These are phyloP conservation scores for Allium cepa DNA, from an alignment of 106 monocot genomes.

Conservation along the genomic window DNA sequence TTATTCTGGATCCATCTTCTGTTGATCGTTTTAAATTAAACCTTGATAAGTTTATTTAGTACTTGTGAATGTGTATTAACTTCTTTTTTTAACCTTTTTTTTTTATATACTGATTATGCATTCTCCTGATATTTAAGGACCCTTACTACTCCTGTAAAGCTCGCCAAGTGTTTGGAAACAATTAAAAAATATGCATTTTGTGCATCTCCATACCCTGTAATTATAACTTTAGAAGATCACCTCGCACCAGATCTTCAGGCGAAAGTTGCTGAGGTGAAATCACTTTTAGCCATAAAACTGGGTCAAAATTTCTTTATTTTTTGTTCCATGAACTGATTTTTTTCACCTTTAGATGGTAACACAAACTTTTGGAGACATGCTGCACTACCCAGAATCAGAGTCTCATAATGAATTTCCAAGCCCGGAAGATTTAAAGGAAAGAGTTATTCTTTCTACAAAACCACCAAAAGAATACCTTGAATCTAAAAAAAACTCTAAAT, in stretches of 20 bases:
- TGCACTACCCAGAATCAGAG: constrained; percentile 25
- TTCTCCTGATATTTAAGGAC: constrained; percentile 33
- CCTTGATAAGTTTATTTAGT: too few species aligned
- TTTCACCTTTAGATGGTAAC: constrained; percentile 44
- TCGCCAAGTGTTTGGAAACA: constrained; percentile 58
- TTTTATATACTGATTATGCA: not conserved
- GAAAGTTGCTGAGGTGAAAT: constrained; percentile 66
- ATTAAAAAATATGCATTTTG: constrained; percentile 60
- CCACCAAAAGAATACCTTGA: constrained; percentile 57
- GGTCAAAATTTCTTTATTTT: not conserved
- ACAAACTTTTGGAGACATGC: constrained; percentile 48
- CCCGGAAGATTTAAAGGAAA: constrained; percentile 36
- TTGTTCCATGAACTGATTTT: constrained; percentile 4
- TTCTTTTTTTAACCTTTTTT: not conserved
- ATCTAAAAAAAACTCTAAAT: constrained; percentile 24
- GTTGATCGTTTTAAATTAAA: too few species aligned
- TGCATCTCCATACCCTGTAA: constrained; percentile 49
- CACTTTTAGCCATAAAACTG: constrained; percentile 5
- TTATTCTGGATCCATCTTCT: too few species aligned
- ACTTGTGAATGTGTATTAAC: too few species aligned
- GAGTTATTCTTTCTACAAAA: constrained; percentile 52
- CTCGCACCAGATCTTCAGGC: constrained; percentile 71
- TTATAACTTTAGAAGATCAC: constrained; percentile 74
- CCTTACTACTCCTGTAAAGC: constrained; percentile 46
- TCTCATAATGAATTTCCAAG: constrained; percentile 36